Percentiles rank a stretch among this genome's conserved stretches.
These are phyloP conservation scores for Podaxis sp. DNA, from an alignment of 768 basidiomycete genomes.

Conservation along the genomic window DNA sequence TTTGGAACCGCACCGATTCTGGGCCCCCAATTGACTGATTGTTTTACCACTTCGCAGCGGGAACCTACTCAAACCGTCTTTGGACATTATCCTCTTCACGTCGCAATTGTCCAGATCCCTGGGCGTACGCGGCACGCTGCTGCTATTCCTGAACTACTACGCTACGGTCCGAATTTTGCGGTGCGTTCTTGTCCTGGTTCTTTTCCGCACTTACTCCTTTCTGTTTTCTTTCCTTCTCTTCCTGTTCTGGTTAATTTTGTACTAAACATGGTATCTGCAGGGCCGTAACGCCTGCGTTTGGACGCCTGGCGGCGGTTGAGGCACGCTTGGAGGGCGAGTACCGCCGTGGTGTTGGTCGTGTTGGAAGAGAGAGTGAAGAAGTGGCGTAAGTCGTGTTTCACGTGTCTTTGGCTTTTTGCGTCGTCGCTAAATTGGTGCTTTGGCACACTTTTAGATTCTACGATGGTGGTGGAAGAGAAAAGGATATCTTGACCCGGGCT, in stretches of 20 bases:
- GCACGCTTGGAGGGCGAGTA: constrained; percentile 91
- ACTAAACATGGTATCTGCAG: constrained; percentile 24
- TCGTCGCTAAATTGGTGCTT: not conserved
- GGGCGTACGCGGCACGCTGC: constrained; percentile 77
- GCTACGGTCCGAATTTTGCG: constrained; percentile 76
- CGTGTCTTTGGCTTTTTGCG: not conserved
- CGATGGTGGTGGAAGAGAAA: constrained; percentile 82
- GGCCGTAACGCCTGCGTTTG: constrained; percentile 91
- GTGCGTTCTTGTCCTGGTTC: not conserved
- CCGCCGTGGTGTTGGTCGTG: constrained; percentile 78
- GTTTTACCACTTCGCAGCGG: constrained; percentile 50
- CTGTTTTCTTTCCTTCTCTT: not conserved
- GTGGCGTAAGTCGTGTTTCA: constrained; percentile 63
- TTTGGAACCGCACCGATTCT: not conserved
- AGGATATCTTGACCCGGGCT: constrained; percentile 74
- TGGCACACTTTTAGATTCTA: constrained; percentile 69
- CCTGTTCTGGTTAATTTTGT: not conserved
- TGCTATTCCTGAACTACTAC: constrained; percentile 84
- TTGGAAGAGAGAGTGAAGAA: constrained; percentile 90
- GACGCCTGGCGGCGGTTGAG: constrained; percentile 83
- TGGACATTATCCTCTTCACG: constrained; percentile 91
- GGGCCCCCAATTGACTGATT: not conserved
- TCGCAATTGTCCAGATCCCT: constrained; percentile 86
- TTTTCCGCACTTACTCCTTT: not conserved
- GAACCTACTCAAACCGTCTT: constrained; percentile 88